These are phyloP conservation scores for Vachellia pachyceras DNA, from an alignment of 306 rosid genomes.

Conservation along the genomic window DNA sequence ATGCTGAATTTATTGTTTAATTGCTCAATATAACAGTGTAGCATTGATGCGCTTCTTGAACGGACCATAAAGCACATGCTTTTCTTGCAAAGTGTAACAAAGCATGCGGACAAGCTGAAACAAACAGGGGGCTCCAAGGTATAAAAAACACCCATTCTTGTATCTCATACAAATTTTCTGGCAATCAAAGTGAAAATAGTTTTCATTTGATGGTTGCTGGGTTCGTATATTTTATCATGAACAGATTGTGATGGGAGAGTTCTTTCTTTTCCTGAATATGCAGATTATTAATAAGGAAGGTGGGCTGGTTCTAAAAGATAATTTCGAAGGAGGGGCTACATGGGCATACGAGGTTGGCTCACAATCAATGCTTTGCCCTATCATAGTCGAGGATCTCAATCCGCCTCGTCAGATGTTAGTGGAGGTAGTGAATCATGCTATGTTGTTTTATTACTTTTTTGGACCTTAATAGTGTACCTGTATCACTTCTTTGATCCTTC, in stretches of 20 bases:
- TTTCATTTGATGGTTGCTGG: background rate
- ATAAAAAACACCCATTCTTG: conserved; percentile 21
- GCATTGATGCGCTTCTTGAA: conserved; percentile 92
- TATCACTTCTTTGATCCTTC: conserved; percentile 3
- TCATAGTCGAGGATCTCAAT: conserved; percentile 92
- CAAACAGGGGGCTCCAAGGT: conserved; percentile 93
- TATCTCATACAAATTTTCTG: background rate
- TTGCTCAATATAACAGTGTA: conserved; percentile 74
- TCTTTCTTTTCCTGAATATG: conserved; percentile 31
- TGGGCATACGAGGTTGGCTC: conserved; percentile 98
- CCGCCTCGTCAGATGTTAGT: conserved; percentile 96
- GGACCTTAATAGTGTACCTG: background rate
- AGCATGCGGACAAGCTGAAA: conserved; percentile 97
- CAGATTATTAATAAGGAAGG: conserved; percentile 87
- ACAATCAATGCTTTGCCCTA: conserved; percentile 87
- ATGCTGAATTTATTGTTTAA: conserved; percentile 28
- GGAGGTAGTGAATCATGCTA: conserved; percentile 60
- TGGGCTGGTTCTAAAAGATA: conserved; percentile 78
- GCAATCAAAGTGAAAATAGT: background rate
- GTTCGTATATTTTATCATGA: background rate
- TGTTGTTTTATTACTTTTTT: background rate
- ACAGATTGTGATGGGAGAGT: background rate
- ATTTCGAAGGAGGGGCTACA: conserved; percentile 95
- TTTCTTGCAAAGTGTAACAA: conserved; percentile 93
- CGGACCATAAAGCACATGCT: conserved; percentile 98